Conservation (phyloP, 805 yeast species). For the Candida ipomoeae region DNA sequence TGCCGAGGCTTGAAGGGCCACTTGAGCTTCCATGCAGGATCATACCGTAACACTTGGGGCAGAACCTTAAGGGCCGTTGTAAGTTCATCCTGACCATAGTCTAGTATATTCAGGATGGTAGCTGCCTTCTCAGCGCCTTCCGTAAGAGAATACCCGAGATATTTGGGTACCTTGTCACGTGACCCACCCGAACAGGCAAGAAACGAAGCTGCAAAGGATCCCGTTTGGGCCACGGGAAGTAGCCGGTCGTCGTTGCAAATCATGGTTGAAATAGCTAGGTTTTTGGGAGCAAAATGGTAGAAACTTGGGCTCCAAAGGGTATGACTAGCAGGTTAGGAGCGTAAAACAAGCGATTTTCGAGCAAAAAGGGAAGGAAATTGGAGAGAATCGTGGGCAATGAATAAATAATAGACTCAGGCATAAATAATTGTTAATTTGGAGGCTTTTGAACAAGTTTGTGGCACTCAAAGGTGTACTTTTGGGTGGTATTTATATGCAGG, state of each 20-base stretch:
- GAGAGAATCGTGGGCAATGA: no score
- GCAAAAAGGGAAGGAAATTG: no score
- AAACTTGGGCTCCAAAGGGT: background rate
- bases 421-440: no score
- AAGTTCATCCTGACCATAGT: background rate
- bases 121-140: background rate
- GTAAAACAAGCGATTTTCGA: no score
- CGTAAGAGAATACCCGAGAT: background rate
- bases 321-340: background rate
- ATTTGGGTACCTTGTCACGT: background rate
- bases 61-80: background rate
- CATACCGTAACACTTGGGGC: background rate
- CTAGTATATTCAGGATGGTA: background rate
- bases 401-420: no score
- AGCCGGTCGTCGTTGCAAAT: slow-evolving; percentile 2
- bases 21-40: background rate
- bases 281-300: background rate
- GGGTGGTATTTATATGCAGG: no score
- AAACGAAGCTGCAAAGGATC: background rate
- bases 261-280: background rate
- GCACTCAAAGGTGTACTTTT: no score
- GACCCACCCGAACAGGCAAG: background rate
- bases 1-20: background rate
- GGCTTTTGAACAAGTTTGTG: no score
- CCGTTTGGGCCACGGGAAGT: background rate